Conservation (phyloP, 768 basidiomycete genomes). For the Podaxis mareebaensis region DNA sequence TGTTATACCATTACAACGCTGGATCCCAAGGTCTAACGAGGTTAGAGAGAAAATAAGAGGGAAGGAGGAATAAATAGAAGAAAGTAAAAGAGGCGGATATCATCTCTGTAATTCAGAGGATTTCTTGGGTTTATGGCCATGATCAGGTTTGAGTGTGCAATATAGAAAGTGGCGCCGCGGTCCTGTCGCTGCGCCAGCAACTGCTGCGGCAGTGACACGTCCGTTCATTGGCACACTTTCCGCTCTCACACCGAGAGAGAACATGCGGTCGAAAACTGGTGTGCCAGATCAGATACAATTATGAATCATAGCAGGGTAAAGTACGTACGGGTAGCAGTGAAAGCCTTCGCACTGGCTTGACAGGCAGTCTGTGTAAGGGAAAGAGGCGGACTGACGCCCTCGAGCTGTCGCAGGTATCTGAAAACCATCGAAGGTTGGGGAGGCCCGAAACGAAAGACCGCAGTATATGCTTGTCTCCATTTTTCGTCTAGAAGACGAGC, state of each 20-base stretch:
- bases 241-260: conserved; percentile 80
- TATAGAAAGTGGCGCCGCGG: conserved; percentile 85
- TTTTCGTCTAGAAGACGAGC: conserved; percentile 90
- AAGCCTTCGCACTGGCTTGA: conserved; percentile 87
- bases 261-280: conserved; percentile 87
- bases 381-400: conserved; percentile 88
- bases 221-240: conserved; percentile 62
- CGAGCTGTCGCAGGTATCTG: conserved; percentile 86
- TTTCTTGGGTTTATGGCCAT: conserved; percentile 40
- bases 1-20: conserved; percentile 1
- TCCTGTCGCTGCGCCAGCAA: conserved; percentile 61
- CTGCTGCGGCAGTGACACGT: conserved; percentile 65
- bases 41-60: not conserved
- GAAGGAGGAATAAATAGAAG: not conserved
- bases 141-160: conserved; percentile 71
- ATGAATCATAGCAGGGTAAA: conserved; percentile 7
- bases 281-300: not conserved
- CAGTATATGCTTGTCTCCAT: conserved; percentile 86
- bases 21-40: not conserved
- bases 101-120: conserved; percentile 18
- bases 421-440: conserved; percentile 92
- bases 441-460: conserved; percentile 86
- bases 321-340: conserved; percentile 76
- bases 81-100: not conserved
- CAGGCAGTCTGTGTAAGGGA: conserved; percentile 85